Evolutionary conservation across 805 yeast genomes (phyloP).

Genomic region (Yarrowia sp.): DNA sequence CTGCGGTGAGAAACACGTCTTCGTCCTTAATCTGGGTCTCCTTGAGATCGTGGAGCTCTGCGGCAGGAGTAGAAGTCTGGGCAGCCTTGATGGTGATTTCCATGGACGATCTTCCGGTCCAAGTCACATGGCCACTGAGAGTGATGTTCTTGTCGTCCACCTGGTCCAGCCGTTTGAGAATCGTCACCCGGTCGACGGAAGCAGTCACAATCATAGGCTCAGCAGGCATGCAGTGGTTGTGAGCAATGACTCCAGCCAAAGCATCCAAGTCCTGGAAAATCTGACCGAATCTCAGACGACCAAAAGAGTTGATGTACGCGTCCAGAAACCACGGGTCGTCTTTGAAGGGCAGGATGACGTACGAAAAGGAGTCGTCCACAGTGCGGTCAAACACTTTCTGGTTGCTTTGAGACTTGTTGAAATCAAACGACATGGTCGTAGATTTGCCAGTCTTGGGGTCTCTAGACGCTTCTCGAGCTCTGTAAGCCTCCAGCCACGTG

Average conservation of each 20-base stretch:
- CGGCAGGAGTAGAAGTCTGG: slow-evolving; percentile 58
- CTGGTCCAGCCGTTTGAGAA: slow-evolving; percentile 80
- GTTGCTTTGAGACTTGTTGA: slow-evolving; percentile 57
- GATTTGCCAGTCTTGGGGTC: slow-evolving; percentile 51
- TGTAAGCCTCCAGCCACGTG: slow-evolving; percentile 84
- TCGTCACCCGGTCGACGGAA: slow-evolving; percentile 84
- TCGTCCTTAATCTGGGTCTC: slow-evolving; percentile 58
- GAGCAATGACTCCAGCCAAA: slow-evolving; percentile 89
- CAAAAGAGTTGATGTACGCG: slow-evolving; percentile 82
- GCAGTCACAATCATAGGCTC: slow-evolving; percentile 94
- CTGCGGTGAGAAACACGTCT: slow-evolving; percentile 78
- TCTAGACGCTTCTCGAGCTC: slow-evolving; percentile 74
- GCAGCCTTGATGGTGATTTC: slow-evolving; percentile 90
- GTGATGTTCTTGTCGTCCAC: slow-evolving; percentile 71
- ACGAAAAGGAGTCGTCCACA: slow-evolving; percentile 60
- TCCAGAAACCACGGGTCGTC: slow-evolving; percentile 80
- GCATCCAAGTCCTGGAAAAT: slow-evolving; percentile 92
- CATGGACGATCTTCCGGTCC: slow-evolving; percentile 96
- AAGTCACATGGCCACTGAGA: slow-evolving; percentile 85
- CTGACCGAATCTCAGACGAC: slow-evolving; percentile 90
- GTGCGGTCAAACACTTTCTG: slow-evolving; percentile 69
- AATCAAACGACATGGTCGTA: slow-evolving; percentile 36
- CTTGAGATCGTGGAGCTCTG: slow-evolving; percentile 46
- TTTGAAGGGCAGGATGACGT: slow-evolving; percentile 66
- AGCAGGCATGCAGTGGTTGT: slow-evolving; percentile 90